phyloP scores from a whole-genome alignment of 2,329 filamentous ascomycete species.

The Grosmannia penicillata region DNA sequence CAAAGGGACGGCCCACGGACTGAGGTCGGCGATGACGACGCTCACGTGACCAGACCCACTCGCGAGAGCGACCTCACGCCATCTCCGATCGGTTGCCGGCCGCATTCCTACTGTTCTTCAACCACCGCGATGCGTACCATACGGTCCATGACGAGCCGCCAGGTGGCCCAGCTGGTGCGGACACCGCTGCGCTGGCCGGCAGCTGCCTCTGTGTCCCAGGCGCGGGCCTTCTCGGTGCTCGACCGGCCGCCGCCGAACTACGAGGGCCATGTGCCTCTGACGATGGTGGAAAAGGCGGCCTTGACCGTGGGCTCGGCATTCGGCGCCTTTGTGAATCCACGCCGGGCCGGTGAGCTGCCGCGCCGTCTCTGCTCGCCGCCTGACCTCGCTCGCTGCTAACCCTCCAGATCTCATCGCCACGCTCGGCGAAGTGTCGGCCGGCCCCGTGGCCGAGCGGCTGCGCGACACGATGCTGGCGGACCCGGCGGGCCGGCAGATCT shows the following conservation, averaged over 20 bases:
- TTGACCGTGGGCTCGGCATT: constrained; percentile 53
- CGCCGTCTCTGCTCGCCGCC: background rate
- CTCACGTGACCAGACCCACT: background rate
- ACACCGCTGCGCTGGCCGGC: background rate
- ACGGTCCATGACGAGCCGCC: constrained; percentile 1
- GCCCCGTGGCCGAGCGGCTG: constrained; percentile 85
- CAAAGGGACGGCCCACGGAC: no score
- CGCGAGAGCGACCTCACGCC: background rate
- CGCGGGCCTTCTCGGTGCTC: constrained; percentile 55
- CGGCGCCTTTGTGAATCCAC: constrained; percentile 55
- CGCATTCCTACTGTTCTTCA: background rate
- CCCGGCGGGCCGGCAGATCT: constrained; percentile 76
- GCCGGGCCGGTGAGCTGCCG: constrained; percentile 51
- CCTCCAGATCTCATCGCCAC: constrained; percentile 77
- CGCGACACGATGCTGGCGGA: constrained; percentile 79
- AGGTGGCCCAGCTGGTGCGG: background rate
- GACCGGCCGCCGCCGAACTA: constrained; percentile 79
- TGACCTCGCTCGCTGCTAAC: background rate
- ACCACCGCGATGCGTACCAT: background rate
- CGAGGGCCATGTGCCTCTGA: constrained; percentile 83
- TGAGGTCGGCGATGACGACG: background rate
- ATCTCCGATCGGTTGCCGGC: background rate
- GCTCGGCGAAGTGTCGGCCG: constrained; percentile 86
- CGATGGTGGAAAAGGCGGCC: constrained; percentile 56
- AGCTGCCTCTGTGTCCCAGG: background rate